Percentiles rank a stretch among this genome's conserved stretches.
Evolutionary conservation across 176 grass and related monocot species (phyloP).

Genomic region (Juncus inflexus): DNA sequence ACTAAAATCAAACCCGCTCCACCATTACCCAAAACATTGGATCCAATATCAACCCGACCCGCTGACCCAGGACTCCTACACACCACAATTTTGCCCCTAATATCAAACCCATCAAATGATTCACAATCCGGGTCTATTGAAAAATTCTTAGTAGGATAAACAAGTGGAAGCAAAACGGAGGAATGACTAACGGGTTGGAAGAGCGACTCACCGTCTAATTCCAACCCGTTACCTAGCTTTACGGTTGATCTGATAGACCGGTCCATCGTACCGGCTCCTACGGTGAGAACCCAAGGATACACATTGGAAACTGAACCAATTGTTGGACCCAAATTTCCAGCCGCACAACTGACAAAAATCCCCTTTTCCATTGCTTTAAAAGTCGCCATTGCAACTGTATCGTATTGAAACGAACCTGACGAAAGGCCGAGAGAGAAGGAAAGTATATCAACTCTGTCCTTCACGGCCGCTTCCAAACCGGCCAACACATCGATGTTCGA

Average conservation of each 20-base stretch:
- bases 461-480: constrained; percentile 59
- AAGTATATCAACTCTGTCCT: constrained; percentile 64
- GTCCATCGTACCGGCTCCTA: constrained; percentile 69
- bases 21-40: constrained; percentile 40
- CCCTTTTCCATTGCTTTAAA: constrained; percentile 76
- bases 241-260: constrained; percentile 55
- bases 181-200: constrained; percentile 48
- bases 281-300: constrained; percentile 87
- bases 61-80: constrained; percentile 53
- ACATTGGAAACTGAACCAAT: constrained; percentile 49
- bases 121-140: constrained; percentile 57
- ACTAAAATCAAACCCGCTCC: constrained; percentile 57
- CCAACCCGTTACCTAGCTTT: constrained; percentile 54
- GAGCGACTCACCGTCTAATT: constrained; percentile 66
- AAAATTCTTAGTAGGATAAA: constrained; percentile 40
- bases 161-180: constrained; percentile 35
- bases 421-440: constrained; percentile 76
- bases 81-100: constrained; percentile 52
- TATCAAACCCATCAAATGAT: constrained; percentile 40
- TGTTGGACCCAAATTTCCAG: constrained; percentile 50
- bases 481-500: constrained; percentile 78
- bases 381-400: constrained; percentile 52
- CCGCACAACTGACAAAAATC: constrained; percentile 70
- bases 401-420: constrained; percentile 64
- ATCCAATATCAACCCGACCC: constrained; percentile 41